Evolutionary conservation across 805 yeast species (phyloP).

Genomic region (Ogataea ganodermae): DNA sequence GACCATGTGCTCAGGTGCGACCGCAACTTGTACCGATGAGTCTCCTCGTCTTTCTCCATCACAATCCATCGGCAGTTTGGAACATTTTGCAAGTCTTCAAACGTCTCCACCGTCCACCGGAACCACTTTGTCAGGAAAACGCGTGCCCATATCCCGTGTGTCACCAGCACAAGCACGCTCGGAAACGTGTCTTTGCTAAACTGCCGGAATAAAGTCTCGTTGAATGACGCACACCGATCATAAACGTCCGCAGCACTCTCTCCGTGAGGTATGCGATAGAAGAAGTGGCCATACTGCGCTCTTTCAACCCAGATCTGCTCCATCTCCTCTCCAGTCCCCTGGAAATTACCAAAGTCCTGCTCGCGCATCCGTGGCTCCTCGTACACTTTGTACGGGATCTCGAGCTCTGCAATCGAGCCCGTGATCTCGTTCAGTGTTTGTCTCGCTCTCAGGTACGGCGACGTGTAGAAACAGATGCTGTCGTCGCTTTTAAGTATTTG

Average conservation of each 20-base stretch:
- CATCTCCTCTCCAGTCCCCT: conserved; percentile 75
- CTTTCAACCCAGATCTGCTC: conserved; percentile 79
- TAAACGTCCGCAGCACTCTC: conserved; percentile 96
- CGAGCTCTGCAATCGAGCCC: conserved; percentile 46
- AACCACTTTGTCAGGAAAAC: conserved; percentile 95
- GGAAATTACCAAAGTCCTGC: conserved; percentile 95
- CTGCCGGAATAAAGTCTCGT: conserved; percentile 82
- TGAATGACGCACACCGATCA: conserved; percentile 87
- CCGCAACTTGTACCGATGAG: conserved; percentile 54
- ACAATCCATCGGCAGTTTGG: conserved; percentile 83
- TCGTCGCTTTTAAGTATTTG: conserved; percentile 44
- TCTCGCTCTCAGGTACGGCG: conserved; percentile 83
- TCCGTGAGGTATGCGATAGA: conserved; percentile 89
- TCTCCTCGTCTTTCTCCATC: conserved; percentile 61
- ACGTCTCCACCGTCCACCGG: conserved; percentile 88
- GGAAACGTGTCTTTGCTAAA: conserved; percentile 72
- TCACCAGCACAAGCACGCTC: conserved; percentile 78
- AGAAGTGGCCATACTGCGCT: conserved; percentile 84
- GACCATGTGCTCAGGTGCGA: conserved; percentile 76
- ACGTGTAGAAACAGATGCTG: conserved; percentile 73
- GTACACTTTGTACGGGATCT: conserved; percentile 54
- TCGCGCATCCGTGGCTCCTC: conserved; percentile 94
- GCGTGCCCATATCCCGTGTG: conserved; percentile 93
- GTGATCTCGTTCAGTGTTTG: conserved; percentile 77
- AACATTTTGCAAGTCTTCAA: conserved; percentile 79